These are phyloP conservation scores for Entrophospora sp. DNA, from an alignment of 192 early-diverging fungal genomes.

Conservation along the genomic window DNA sequence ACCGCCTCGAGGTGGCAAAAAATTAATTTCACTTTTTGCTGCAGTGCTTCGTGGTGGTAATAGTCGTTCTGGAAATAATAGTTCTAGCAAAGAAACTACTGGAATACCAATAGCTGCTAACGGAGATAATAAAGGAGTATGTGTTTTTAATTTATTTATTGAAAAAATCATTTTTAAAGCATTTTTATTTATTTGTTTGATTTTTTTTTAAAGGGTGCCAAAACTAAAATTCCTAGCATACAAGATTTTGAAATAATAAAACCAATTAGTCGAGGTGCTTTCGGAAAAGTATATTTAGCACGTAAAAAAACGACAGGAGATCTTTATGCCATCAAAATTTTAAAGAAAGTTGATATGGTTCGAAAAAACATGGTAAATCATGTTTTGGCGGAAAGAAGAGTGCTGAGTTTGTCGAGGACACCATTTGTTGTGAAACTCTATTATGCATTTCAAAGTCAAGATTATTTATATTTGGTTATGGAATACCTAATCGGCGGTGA, in stretches of 20 bases:
- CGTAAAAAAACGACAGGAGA: slow-evolving; percentile 78
- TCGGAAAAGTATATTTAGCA: slow-evolving; percentile 82
- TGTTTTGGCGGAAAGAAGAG: slow-evolving; percentile 77
- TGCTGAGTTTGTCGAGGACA: slow-evolving; percentile 65
- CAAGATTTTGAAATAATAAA: slow-evolving; percentile 90
- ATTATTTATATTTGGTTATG: slow-evolving; percentile 79
- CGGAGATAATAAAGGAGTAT: not conserved
- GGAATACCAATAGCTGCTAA: not conserved
- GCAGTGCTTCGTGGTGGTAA: slow-evolving; percentile 50
- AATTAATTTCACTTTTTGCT: slow-evolving; percentile 65
- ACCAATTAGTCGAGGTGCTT: slow-evolving; percentile 86
- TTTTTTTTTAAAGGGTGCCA: slow-evolving; percentile 26
- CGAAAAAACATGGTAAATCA: slow-evolving; percentile 91
- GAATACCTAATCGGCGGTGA: slow-evolving; percentile 87
- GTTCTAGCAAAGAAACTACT: not conserved
- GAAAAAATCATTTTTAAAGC: too few relatives aligned
- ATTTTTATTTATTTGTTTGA: too few relatives aligned
- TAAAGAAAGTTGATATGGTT: slow-evolving; percentile 89
- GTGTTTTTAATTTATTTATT: too few relatives aligned
- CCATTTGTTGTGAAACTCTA: slow-evolving; percentile 85
- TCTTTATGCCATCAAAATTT: slow-evolving; percentile 83
- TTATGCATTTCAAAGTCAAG: slow-evolving; percentile 82
- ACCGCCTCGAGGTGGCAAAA: slow-evolving; percentile 35
- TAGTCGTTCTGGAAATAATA: slow-evolving; percentile 17
- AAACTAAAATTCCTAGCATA: slow-evolving; percentile 68